Conservation (phyloP, 768 basidiomycete species). For the Panus rudis region DNA sequence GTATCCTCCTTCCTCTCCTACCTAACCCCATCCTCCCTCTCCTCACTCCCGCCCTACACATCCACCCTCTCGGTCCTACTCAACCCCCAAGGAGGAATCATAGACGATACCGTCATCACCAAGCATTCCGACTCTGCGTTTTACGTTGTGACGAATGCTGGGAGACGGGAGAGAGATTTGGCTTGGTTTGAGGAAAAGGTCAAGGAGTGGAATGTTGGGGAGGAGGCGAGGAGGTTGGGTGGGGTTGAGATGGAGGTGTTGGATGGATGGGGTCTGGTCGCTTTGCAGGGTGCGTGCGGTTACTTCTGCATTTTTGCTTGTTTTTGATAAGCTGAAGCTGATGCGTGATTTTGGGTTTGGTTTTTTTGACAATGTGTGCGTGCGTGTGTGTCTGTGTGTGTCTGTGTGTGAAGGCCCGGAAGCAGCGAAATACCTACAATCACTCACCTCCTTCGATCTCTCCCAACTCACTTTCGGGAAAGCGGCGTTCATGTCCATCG, state of each 20-base stretch:
- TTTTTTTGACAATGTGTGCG: not conserved
- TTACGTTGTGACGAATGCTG: conserved; percentile 97
- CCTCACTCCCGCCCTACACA: conserved; percentile 56
- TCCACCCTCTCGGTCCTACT: conserved; percentile 87
- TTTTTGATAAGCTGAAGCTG: not conserved
- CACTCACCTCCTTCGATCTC: conserved; percentile 69
- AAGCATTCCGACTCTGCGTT: conserved; percentile 74
- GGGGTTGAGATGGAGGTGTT: conserved; percentile 77
- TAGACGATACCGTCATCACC: conserved; percentile 92
- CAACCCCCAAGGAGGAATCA: conserved; percentile 87
- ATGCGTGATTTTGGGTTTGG: too few relatives aligned
- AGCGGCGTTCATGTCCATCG: conserved; percentile 73
- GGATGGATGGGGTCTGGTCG: conserved; percentile 81
- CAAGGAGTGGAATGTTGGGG: conserved; percentile 69
- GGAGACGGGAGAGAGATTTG: conserved; percentile 74
- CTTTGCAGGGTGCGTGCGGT: conserved; percentile 68
- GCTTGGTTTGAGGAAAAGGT: conserved; percentile 67
- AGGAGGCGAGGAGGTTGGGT: conserved; percentile 38
- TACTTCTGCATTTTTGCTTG: not conserved
- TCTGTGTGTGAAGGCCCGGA: conserved; percentile 60
- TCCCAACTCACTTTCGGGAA: conserved; percentile 74
- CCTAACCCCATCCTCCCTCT: conserved; percentile 81
- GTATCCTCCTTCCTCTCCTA: conserved; percentile 79
- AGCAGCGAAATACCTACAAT: conserved; percentile 74
- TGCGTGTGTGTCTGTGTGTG: too few relatives aligned